Evolutionary conservation across 495 filamentous ascomycete species (phyloP), one percentile per base, ranked within the genome.

Genomic region (Penicillium steckii): DNA sequence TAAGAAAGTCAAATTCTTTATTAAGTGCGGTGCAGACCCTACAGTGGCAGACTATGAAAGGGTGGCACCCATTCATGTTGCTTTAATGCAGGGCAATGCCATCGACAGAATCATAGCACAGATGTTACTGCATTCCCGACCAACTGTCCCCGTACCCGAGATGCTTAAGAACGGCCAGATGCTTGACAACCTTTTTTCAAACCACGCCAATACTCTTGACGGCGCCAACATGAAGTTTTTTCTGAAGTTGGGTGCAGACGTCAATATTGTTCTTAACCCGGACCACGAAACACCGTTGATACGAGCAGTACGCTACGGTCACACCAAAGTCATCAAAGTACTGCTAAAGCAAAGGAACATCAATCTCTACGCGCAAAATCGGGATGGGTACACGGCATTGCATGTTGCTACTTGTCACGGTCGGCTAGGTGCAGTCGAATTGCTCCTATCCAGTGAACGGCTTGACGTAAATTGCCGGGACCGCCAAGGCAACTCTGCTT

Each of bases 191-290:
- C 22, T 45, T 26, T 30, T 45, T 45, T 45, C 26, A 30, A 7
- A 18, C 23, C 42, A 45, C 26, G 26, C 42, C 26, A 30, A 30
- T 26, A 29, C 23, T 26, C 26, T 17, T 18, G 13, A 29, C 23
- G 29, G 26, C 26, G 42, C 42, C 42, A 9, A 45, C 24, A 26
- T 45, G 42, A 45, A n/a, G 42, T 17, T 45, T 15, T 24, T 45
- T 45, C 42, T 29, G 23, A n/a, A 45, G 23, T 29, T 45, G 42
- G 42, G 42, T 26, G 42, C 42, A 45, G 26, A 45, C 29, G 42
- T 45, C 23, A 45, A 45, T 45, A 26, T n/a, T 19, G 19, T 45
- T 30, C 37, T 41, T 41, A 45, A 45, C 10, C 29, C 23, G 42
- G 42, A 45, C 23, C 3, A 30, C n/a, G 23, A 45, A 45, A 26